These are phyloP conservation scores for Huiozyma sinensis DNA, from an alignment of 805 yeast species.

Conservation along the genomic window DNA sequence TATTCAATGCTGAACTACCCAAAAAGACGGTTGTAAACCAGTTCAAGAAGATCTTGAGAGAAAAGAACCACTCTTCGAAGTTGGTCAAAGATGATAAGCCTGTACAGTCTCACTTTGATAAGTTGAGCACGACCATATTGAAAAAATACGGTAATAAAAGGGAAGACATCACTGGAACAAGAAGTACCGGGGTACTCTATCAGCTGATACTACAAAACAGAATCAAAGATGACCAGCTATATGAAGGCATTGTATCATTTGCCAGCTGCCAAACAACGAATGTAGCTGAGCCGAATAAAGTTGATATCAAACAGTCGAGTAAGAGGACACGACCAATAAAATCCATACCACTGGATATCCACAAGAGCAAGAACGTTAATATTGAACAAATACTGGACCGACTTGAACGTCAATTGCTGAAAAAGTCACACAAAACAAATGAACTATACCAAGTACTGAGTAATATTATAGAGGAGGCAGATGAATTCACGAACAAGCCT, in stretches of 20 bases:
- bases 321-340: too few relatives aligned
- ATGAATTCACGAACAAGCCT: not conserved
- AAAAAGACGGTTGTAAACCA: not conserved
- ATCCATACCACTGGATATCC: not conserved
- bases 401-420: conserved; percentile 1
- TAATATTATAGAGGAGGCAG: conserved; percentile 6
- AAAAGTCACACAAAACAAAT: conserved; percentile 1
- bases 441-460: conserved; percentile 7
- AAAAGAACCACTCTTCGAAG: not conserved
- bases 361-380: not conserved
- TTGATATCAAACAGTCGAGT: too few relatives aligned
- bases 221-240: not conserved
- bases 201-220: not conserved
- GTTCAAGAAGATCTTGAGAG: not conserved
- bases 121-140: not conserved
- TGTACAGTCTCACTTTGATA: not conserved
- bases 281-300: too few relatives aligned
- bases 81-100: not conserved
- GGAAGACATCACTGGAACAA: not conserved
- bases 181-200: not conserved
- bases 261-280: too few relatives aligned
- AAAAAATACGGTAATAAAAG: not conserved
- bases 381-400: conserved; percentile 1
- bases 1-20: not conserved
- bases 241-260: not conserved